phyloP scores from a whole-genome alignment of 257 asterid species.

The Solanum piurae region DNA sequence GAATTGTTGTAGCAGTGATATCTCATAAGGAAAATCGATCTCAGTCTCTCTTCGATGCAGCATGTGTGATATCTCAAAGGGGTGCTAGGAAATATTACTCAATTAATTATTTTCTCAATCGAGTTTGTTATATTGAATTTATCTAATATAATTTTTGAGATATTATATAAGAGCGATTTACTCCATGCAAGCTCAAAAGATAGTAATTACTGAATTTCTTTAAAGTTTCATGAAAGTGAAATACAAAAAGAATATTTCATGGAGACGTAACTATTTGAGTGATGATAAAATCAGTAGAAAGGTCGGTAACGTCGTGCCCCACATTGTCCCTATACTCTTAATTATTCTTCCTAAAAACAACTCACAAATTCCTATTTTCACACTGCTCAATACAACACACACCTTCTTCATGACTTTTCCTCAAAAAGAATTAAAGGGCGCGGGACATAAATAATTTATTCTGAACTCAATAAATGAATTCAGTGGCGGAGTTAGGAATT shows the following conservation, averaged over 20 bases:
- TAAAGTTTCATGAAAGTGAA: too few species aligned
- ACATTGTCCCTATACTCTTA: not conserved
- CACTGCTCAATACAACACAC: not conserved
- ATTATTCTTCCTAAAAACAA: not conserved
- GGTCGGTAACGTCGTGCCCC: not conserved
- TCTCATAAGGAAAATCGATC: too few species aligned
- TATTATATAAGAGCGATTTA: too few species aligned
- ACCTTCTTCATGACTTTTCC: not conserved
- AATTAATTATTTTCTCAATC: too few species aligned
- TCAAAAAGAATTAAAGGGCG: fast-evolving
- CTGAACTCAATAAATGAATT: not conserved
- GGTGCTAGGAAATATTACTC: not conserved
- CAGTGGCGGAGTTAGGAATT: too few species aligned
- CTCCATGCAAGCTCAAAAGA: too few species aligned
- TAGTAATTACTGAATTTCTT: too few species aligned
- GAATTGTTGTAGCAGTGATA: not conserved
- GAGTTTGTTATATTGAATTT: too few species aligned
- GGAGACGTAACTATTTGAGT: not conserved
- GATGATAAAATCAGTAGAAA: not conserved
- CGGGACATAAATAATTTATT: not conserved
- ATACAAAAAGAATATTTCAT: not conserved
- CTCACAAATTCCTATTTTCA: not conserved
- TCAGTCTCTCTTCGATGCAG: not conserved
- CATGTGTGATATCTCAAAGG: not conserved
- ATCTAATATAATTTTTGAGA: not conserved